phyloP scores from a whole-genome alignment of 192 early-diverging fungal genomes.

The Entrophospora sp. region DNA sequence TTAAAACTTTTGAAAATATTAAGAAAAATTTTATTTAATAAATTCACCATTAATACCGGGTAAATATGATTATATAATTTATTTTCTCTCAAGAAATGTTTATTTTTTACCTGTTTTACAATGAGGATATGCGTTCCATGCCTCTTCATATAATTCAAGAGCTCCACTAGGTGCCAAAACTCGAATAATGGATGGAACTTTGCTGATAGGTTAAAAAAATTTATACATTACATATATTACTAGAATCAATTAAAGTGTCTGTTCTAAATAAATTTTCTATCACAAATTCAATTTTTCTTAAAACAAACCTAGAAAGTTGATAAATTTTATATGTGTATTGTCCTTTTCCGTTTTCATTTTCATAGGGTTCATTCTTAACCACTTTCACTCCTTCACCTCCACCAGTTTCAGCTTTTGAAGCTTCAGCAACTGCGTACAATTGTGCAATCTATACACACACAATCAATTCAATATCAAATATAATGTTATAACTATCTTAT shows the following conservation, averaged over 20 bases:
- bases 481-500: neutral
- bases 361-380: slow-evolving; percentile 67
- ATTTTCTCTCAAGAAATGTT: neutral
- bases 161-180: slow-evolving; percentile 54
- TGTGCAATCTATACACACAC: slow-evolving; percentile 57
- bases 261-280: neutral
- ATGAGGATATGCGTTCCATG: slow-evolving; percentile 79
- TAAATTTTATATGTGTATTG: slow-evolving; percentile 78
- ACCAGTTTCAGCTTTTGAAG: slow-evolving; percentile 69
- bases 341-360: slow-evolving; percentile 60
- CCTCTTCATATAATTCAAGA: slow-evolving; percentile 66
- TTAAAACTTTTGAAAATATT: slow-evolving; percentile 7
- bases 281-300: too few species aligned
- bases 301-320: slow-evolving; percentile 30
- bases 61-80: neutral
- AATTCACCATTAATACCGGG: too few species aligned
- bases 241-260: neutral
- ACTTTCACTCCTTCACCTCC: slow-evolving; percentile 78
- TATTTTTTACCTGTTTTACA: slow-evolving; percentile 33
- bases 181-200: slow-evolving; percentile 53
- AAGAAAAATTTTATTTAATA: neutral
- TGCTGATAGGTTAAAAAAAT: slow-evolving; percentile 29
- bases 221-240: neutral
- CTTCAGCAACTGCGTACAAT: slow-evolving; percentile 65
- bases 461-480: neutral